Base-by-base conservation (phyloP, 2,329 filamentous ascomycete genomes). In the Podosphaera leucotricha region DNA sequence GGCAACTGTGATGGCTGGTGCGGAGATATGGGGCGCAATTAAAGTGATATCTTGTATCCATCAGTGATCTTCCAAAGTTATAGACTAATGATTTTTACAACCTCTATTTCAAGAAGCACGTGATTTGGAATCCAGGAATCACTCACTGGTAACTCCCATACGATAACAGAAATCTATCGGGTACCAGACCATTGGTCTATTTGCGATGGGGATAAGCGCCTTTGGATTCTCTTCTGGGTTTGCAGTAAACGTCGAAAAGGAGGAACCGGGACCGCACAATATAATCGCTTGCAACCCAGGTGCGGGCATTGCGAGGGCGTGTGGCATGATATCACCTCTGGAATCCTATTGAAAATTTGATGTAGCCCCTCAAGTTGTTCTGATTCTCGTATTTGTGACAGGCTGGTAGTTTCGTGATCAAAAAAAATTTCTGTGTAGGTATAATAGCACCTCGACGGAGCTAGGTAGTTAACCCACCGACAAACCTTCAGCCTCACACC, bases 111-210 rank as follows among this genome's bases (percentile, higher is more conserved):
- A 21, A 28, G n/a, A 18, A 2, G 41, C 38, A 44, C 30, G 22
- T 44, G 37, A 41, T 15, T 46, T 26, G 28, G 16, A 28, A 46
- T 44, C 22, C 24, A 20, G 20, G 22, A 38, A n/a, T 16, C 11
- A 41, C 71, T 60, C 60, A 81, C 79, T 68, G 55, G 77, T 80
- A 51, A 86, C 73, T 52, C 82, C 81, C 59, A 79, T 81, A 33
- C 81, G 74, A 56, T 84, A 80, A 61, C 81, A 87, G 63, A 83
- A 87, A 54, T 87, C 81, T 36, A 90, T 71, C 5, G 82, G 77
- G 59, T 90, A 90, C 80, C 83, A 87, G 39, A 90, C 77, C 82
- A 90, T 90, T 1, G 82, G 82, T 52, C 82, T 64, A 59, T 90
- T 90, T 30, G 82, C 82, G 47, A 90, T 80, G 5, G 82, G 82